Percentiles rank a stretch among this genome's conserved stretches.
Conservation (phyloP, 179 eudicot species). For the Beta lomatogona region DNA sequence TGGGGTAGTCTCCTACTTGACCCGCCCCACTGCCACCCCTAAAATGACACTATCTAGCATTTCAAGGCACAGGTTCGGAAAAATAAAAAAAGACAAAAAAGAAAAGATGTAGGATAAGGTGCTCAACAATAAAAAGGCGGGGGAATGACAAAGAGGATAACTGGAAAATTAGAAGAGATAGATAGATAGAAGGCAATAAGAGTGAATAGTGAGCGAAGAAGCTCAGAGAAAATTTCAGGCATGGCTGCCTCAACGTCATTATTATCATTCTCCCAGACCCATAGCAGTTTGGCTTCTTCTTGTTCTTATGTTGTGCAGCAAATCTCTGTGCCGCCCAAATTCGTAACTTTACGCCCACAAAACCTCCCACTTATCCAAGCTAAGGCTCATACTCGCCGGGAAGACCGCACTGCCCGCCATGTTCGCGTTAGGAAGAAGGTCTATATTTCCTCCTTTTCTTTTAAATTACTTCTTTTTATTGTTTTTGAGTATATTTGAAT, state of each 20-base stretch:
- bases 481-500: neutral
- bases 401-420: slow-evolving; percentile 81
- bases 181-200: neutral
- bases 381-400: slow-evolving; percentile 54
- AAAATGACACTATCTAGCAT: no score
- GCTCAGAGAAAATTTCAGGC: slow-evolving; percentile 7
- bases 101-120: slow-evolving; percentile 17
- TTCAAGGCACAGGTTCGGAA: no score
- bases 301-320: slow-evolving; percentile 22
- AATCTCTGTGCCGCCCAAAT: slow-evolving; percentile 31
- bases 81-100: neutral
- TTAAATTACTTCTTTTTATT: neutral
- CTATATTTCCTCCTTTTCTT: neutral
- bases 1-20: no score
- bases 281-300: slow-evolving; percentile 36
- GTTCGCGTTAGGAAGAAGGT: slow-evolving; percentile 82
- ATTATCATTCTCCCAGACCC: slow-evolving; percentile 50
- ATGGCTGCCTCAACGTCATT: slow-evolving; percentile 54
- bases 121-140: slow-evolving; percentile 8
- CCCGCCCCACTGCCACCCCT: no score
- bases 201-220: slow-evolving; percentile 22
- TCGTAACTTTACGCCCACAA: slow-evolving; percentile 24
- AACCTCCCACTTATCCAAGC: slow-evolving; percentile 48
- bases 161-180: neutral
- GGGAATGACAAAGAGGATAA: neutral